phyloP scores from a whole-genome alignment of 225 moss, liverwort and hornwort genomes.

The Pseudoscleropodium purum region DNA sequence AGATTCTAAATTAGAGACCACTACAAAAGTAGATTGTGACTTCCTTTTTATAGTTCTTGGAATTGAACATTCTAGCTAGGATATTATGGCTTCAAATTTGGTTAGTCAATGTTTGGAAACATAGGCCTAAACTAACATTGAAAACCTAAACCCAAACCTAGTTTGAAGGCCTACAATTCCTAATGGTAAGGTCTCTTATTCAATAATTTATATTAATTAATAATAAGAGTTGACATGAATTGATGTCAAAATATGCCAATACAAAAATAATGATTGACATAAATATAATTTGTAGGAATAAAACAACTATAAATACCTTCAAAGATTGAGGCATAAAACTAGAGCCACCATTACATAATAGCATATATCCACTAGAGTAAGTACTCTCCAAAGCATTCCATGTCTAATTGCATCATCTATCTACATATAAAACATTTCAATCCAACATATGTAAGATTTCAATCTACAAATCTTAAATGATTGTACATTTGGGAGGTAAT shows the following conservation, averaged over 20 bases:
- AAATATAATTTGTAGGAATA: background rate
- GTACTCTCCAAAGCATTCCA: background rate
- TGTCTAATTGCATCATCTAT: background rate
- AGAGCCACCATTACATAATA: background rate
- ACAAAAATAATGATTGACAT: background rate
- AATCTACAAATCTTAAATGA: background rate
- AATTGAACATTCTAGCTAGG: background rate
- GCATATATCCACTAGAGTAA: background rate
- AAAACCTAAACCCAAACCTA: background rate
- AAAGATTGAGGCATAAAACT: background rate
- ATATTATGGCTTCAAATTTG: background rate
- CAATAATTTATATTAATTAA: background rate
- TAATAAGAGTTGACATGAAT: background rate
- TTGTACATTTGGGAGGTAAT: background rate
- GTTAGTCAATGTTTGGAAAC: accelerated
- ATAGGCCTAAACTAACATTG: background rate
- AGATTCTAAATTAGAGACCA: background rate
- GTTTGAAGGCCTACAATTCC: background rate
- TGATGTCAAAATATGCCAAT: background rate
- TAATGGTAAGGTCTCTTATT: background rate
- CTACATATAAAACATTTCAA: background rate
- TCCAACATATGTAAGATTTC: background rate
- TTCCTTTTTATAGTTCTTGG: background rate
- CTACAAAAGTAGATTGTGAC: background rate
- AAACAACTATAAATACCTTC: background rate